Percentiles rank a stretch among this genome's conserved stretches.
Conservation (phyloP, 2,329 filamentous ascomycete species). For the Rutstroemia sp. region DNA sequence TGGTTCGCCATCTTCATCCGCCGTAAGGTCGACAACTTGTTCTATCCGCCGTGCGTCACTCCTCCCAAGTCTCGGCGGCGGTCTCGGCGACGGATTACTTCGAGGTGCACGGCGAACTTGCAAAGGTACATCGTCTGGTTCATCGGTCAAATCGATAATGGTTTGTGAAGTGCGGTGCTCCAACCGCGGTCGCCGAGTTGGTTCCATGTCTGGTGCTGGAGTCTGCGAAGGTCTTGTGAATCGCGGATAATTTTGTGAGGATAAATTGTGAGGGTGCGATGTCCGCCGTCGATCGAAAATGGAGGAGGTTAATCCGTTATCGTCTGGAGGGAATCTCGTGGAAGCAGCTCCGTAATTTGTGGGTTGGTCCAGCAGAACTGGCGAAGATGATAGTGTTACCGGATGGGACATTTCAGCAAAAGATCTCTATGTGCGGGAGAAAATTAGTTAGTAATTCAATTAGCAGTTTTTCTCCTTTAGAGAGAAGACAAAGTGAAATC, state of each 20-base stretch:
- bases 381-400: slow-evolving; percentile 23
- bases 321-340: slow-evolving; percentile 10
- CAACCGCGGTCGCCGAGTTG: slow-evolving; percentile 16
- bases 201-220: slow-evolving; percentile 19
- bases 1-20: slow-evolving; percentile 34
- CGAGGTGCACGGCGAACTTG: not conserved
- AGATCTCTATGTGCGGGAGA: slow-evolving; percentile 21
- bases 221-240: not conserved
- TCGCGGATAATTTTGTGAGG: not conserved
- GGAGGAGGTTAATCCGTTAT: slow-evolving; percentile 9
- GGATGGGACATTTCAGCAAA: slow-evolving; percentile 26
- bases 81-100: slow-evolving; percentile 13
- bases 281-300: slow-evolving; percentile 18
- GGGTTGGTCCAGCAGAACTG: slow-evolving; percentile 17
- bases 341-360: slow-evolving; percentile 5
- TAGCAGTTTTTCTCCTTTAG: not conserved
- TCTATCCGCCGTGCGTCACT: slow-evolving; percentile 20
- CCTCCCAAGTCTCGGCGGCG: slow-evolving; percentile 19
- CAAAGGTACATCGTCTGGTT: slow-evolving; percentile 20
- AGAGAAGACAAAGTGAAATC: not conserved
- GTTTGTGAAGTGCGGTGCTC: slow-evolving; percentile 24
- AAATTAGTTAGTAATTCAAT: not conserved
- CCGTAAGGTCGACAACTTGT: slow-evolving; percentile 46
- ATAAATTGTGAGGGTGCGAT: slow-evolving; percentile 24
- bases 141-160: slow-evolving; percentile 29